Percentiles rank a stretch among this genome's conserved stretches.
phyloP scores from a whole-genome alignment of 805 yeast genomes.

The Yueomyces sp. region DNA sequence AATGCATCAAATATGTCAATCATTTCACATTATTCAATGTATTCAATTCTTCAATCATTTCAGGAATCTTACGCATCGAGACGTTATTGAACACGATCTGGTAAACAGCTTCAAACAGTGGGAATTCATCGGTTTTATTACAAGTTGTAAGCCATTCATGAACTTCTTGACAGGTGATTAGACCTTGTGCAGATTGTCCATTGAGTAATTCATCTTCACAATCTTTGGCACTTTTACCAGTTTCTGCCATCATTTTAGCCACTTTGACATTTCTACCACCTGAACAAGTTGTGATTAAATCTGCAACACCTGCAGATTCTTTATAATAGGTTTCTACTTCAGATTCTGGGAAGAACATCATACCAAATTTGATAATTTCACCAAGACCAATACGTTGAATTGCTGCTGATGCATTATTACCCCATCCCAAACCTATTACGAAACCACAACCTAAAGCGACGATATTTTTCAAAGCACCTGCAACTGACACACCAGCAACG shows the following conservation, averaged over 20 bases:
- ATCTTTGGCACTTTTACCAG: slow-evolving; percentile 63
- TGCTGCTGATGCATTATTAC: slow-evolving; percentile 96
- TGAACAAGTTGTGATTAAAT: slow-evolving; percentile 90
- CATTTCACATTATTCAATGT: not conserved
- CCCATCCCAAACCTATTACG: slow-evolving; percentile 98
- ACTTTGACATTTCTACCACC: slow-evolving; percentile 96
- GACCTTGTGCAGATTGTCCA: slow-evolving; percentile 96
- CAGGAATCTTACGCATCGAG: slow-evolving; percentile 64
- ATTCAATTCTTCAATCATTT: slow-evolving; percentile 39
- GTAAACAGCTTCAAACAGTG: slow-evolving; percentile 55
- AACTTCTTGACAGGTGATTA: slow-evolving; percentile 82
- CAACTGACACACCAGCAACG: slow-evolving; percentile 90
- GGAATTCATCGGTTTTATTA: slow-evolving; percentile 52
- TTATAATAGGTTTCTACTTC: slow-evolving; percentile 72
- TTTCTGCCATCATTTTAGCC: slow-evolving; percentile 71
- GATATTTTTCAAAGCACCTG: slow-evolving; percentile 94
- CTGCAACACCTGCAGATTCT: slow-evolving; percentile 97
- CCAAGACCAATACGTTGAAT: slow-evolving; percentile 90
- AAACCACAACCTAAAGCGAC: slow-evolving; percentile 95
- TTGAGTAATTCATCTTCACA: slow-evolving; percentile 79
- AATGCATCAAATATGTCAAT: too few species aligned
- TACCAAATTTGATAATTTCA: slow-evolving; percentile 81
- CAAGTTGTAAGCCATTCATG: slow-evolving; percentile 55
- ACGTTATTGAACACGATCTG: slow-evolving; percentile 67
- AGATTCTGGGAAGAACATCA: slow-evolving; percentile 65